A percentile compares a stretch with the other conserved stretches of the same genome.
Conservation (phyloP, 2,329 filamentous ascomycete genomes). For the Lachnellula willkommii region DNA sequence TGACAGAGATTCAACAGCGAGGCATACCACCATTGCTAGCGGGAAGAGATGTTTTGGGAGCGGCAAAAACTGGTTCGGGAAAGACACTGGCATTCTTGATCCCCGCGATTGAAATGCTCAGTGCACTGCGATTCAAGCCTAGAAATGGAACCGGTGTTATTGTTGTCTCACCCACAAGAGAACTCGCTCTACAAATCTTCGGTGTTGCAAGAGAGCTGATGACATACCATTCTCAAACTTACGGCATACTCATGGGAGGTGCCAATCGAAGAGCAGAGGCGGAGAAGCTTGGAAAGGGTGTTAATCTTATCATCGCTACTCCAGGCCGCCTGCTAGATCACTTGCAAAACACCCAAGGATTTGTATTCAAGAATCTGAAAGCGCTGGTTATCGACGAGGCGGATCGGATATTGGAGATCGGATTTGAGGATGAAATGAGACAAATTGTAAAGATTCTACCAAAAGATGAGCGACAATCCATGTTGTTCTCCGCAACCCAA, state of each 20-base stretch:
- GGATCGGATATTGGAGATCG: constrained; percentile 91
- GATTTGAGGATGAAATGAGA: constrained; percentile 98
- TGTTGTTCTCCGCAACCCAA: constrained; percentile 98
- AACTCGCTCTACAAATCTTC: constrained; percentile 93
- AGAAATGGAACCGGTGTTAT: constrained; percentile 90
- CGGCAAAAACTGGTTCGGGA: constrained; percentile 91
- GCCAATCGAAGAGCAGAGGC: constrained; percentile 87
- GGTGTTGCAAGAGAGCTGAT: constrained; percentile 91
- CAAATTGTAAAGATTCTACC: constrained; percentile 93
- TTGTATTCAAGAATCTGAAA: constrained; percentile 87
- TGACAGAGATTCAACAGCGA: constrained; percentile 90
- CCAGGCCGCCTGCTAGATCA: constrained; percentile 91
- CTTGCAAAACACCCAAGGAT: constrained; percentile 83
- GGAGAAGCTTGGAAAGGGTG: constrained; percentile 88
- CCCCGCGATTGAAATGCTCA: constrained; percentile 88
- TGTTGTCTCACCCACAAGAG: constrained; percentile 86
- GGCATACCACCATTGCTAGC: constrained; percentile 84
- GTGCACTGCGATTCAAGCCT: constrained; percentile 86
- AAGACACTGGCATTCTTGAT: constrained; percentile 95
- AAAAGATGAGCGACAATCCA: constrained; percentile 81
- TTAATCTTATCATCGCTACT: constrained; percentile 91
- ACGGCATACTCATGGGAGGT: constrained; percentile 92
- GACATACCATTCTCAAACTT: constrained; percentile 89
- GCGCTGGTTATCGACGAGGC: constrained; percentile 94
- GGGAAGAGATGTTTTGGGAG: constrained; percentile 87